These are phyloP conservation scores for Rhizoclosmatium sp. DNA, from an alignment of 192 early-diverging fungal genomes.

Conservation along the genomic window DNA sequence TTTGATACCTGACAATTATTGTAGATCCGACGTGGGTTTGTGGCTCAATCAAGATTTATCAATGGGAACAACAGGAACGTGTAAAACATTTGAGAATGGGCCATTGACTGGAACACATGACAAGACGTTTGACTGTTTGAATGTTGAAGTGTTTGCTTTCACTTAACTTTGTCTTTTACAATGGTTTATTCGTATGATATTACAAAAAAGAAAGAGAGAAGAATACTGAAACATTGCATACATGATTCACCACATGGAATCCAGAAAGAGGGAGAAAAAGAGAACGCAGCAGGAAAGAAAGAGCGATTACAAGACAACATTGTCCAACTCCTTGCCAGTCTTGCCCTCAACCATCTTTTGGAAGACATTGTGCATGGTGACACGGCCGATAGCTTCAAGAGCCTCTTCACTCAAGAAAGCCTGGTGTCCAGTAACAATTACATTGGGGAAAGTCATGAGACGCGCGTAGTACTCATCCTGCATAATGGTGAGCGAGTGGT, in stretches of 20 bases:
- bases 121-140: conserved; percentile 46
- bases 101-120: conserved; percentile 49
- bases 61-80: conserved; percentile 41
- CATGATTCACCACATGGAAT: too few relatives aligned
- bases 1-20: conserved; percentile 1
- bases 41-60: conserved; percentile 48
- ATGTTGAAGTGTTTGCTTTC: conserved; percentile 54
- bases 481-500: conserved; percentile 42
- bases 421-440: conserved; percentile 58
- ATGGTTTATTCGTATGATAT: too few relatives aligned
- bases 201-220: neutral
- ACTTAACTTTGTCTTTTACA: conserved; percentile 9
- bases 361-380: conserved; percentile 48
- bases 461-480: conserved; percentile 51
- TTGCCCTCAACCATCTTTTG: conserved; percentile 48
- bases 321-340: conserved; percentile 44
- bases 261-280: neutral
- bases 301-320: conserved; percentile 28
- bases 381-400: conserved; percentile 46
- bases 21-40: conserved; percentile 40
- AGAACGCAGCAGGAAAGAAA: neutral
- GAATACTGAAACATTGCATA: too few relatives aligned
- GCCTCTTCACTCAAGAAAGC: conserved; percentile 61
- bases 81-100: conserved; percentile 51
- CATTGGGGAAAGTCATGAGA: conserved; percentile 54